These are phyloP conservation scores for Camillea tinctor DNA, from an alignment of 2,329 filamentous ascomycete genomes.

Conservation along the genomic window DNA sequence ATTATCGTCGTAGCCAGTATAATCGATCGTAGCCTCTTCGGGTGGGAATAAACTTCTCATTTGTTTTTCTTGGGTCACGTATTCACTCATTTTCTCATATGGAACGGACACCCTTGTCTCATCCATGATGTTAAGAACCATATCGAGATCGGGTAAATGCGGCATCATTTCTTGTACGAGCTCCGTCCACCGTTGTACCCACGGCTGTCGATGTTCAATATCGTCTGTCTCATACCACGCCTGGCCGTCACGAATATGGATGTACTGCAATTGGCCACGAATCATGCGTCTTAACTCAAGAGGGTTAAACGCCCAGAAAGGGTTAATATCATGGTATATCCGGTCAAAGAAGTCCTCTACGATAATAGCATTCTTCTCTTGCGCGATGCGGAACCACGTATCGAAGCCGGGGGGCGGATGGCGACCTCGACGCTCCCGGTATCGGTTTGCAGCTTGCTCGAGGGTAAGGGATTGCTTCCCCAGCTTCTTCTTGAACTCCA, in stretches of 20 bases:
- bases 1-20: constrained; percentile 40
- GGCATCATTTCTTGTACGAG: constrained; percentile 50
- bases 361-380: constrained; percentile 48
- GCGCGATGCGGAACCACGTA: constrained; percentile 55
- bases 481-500: constrained; percentile 41
- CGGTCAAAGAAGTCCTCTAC: constrained; percentile 65
- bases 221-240: constrained; percentile 37
- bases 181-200: constrained; percentile 47
- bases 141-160: constrained; percentile 62
- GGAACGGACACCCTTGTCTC: constrained; percentile 62
- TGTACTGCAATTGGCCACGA: constrained; percentile 40
- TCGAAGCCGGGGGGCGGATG: constrained; percentile 63
- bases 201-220: constrained; percentile 37
- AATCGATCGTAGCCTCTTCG: constrained; percentile 42
- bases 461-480: constrained; percentile 47
- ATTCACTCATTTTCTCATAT: constrained; percentile 52
- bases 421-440: constrained; percentile 54
- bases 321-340: constrained; percentile 60
- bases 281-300: constrained; percentile 39
- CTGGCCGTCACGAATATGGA: constrained; percentile 46
- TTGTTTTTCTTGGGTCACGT: constrained; percentile 48
- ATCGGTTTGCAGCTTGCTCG: constrained; percentile 51
- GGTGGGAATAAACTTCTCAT: constrained; percentile 43
- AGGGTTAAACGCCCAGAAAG: constrained; percentile 57
- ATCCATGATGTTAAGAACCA: constrained; percentile 64